Evolutionary conservation across 2,329 filamentous ascomycete species (phyloP), one percentile per base, ranked within the genome.

Genomic region (Talaromyces verruculosus): DNA sequence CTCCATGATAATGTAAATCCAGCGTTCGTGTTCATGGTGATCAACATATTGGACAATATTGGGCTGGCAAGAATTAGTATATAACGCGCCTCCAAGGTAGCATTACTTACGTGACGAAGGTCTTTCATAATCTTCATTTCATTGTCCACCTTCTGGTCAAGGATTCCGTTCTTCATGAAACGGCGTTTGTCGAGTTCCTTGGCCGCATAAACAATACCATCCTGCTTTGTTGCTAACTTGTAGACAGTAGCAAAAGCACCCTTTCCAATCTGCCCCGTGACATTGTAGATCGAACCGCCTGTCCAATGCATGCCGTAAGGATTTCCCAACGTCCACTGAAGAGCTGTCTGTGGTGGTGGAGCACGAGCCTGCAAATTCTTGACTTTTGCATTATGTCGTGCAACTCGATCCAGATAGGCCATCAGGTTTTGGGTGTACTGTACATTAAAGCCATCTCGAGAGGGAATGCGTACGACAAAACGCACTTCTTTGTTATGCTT

Each of bases 1-100:
- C 74, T 99, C 95, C 95, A 99, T 99, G 75, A 98, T 94, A 77
- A 99, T 97, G 75, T 97, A 93, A 4, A 97, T 84, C 74, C 93
- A 84, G n/a, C 77, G 84, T 45, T 91, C 87, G 82, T 91, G 89
- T 69, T 97, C 93, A 70, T 95, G 86, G 73, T 95, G 91, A 72
- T 97, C 93, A 64, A 96, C 87, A 74, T 95, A 99, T 69, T 91
- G 87, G 49, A 99, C 94, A 71, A 99, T 93, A 72, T 98, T 94
- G 2, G 88, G 86, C 89, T 92, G 37, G 33, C 58, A 39, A 60
- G 22, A 43, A n/a, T 63, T 55, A 51, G 66, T 72, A 47, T 68
- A 67, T 51, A 30, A 57, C 25, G n/a, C 3, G 39, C 37, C 33
- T 58, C 11, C n/a, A 55, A 57, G 15, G n/a, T 15, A 33, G 25